phyloP scores from a whole-genome alignment of 176 grass and related monocot genomes.

The Oryza nivara region DNA sequence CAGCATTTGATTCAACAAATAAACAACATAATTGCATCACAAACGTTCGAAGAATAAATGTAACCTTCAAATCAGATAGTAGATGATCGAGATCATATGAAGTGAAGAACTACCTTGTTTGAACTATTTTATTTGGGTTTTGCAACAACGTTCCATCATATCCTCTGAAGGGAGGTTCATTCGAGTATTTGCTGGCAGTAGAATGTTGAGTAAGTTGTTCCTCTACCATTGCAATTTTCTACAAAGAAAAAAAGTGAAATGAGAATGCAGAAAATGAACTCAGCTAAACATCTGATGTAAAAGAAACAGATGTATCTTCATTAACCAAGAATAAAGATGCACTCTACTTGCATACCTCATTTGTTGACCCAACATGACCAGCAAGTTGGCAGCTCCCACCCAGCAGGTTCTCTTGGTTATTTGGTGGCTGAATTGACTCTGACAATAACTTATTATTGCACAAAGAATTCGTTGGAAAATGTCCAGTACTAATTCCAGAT shows the following conservation, averaged over 20 bases:
- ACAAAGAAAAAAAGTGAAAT: slow-evolving; percentile 22
- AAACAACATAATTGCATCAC: not conserved
- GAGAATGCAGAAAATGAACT: no score
- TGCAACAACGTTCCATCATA: slow-evolving; percentile 57
- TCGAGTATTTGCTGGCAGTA: slow-evolving; percentile 46
- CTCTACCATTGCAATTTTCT: slow-evolving; percentile 61
- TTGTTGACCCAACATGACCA: slow-evolving; percentile 51
- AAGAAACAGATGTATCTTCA: not conserved
- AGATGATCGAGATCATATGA: not conserved
- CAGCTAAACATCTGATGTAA: no score
- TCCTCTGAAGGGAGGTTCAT: slow-evolving; percentile 59
- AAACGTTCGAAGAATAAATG: not conserved
- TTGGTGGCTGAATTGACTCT: slow-evolving; percentile 56
- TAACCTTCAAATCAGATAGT: slow-evolving; percentile 29
- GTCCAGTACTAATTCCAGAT: slow-evolving; percentile 62
- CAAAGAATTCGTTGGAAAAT: slow-evolving; percentile 42
- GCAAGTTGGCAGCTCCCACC: slow-evolving; percentile 49
- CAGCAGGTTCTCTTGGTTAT: slow-evolving; percentile 47
- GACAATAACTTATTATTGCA: slow-evolving; percentile 39
- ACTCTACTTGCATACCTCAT: slow-evolving; percentile 55
- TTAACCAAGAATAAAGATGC: slow-evolving; percentile 11
- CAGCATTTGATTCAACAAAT: slow-evolving; percentile 3
- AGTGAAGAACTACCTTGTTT: slow-evolving; percentile 63
- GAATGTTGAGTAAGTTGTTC: slow-evolving; percentile 60
- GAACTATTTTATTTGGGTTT: slow-evolving; percentile 51